Percentiles rank a stretch among this genome's conserved stretches.
Conservation (phyloP, 108 stramenopile genomes). For the Nannochloropsis salina region DNA sequence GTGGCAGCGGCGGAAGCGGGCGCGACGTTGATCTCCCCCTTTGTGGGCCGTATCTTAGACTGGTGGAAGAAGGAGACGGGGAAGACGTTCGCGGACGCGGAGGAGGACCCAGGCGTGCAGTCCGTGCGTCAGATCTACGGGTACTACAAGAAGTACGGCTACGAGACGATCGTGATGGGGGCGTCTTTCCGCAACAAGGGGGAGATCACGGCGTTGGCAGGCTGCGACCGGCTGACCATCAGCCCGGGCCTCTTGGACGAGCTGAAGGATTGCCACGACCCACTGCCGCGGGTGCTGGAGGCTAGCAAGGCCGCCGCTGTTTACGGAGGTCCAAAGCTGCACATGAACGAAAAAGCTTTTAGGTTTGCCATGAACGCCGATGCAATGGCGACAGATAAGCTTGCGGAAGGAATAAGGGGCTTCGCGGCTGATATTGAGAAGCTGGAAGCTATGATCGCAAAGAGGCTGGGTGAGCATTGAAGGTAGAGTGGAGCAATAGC, state of each 20-base stretch:
- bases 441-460: slow-evolving; percentile 73
- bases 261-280: slow-evolving; percentile 29
- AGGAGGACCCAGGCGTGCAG: slow-evolving; percentile 84
- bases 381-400: slow-evolving; percentile 81
- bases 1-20: slow-evolving; percentile 88
- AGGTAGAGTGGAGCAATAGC: neutral
- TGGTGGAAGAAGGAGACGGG: slow-evolving; percentile 76
- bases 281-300: slow-evolving; percentile 36
- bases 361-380: slow-evolving; percentile 88
- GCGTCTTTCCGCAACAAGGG: slow-evolving; percentile 78
- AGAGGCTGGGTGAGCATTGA: neutral
- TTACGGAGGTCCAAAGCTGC: slow-evolving; percentile 39
- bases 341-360: slow-evolving; percentile 74
- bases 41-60: slow-evolving; percentile 93
- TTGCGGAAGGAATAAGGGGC: slow-evolving; percentile 81
- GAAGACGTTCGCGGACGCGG: slow-evolving; percentile 61
- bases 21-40: slow-evolving; percentile 87
- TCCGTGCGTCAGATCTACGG: slow-evolving; percentile 75
- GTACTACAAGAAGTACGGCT: slow-evolving; percentile 92
- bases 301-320: slow-evolving; percentile 27
- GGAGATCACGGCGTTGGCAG: slow-evolving; percentile 57
- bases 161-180: slow-evolving; percentile 94
- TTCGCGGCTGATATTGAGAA: slow-evolving; percentile 86
- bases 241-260: slow-evolving; percentile 53
- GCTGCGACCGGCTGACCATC: slow-evolving; percentile 62